These are phyloP conservation scores for Trichosporon coremiiforme DNA, from an alignment of 1,284 basidiomycete genomes.

Conservation along the genomic window DNA sequence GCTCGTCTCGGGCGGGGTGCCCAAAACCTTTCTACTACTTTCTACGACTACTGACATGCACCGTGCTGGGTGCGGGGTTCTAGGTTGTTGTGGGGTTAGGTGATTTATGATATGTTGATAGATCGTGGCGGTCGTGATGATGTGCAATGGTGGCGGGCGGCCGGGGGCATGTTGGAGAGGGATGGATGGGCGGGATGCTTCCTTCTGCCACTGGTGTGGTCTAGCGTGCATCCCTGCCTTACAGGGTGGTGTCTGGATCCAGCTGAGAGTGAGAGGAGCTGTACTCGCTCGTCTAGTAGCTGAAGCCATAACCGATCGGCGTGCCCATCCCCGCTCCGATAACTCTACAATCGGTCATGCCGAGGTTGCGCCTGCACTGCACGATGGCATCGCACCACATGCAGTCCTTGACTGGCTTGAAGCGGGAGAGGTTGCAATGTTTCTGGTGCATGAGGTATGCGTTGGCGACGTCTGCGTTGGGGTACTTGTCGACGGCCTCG, in stretches of 20 bases:
- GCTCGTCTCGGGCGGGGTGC: not conserved
- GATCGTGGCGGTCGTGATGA: too few species aligned
- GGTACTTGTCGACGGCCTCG: constrained; percentile 9
- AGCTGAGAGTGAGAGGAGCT: not conserved
- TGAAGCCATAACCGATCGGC: constrained; percentile 8
- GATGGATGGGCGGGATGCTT: too few species aligned
- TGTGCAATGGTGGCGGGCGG: too few species aligned
- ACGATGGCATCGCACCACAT: constrained; percentile 11
- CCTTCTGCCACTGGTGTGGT: too few species aligned
- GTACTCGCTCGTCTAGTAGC: not conserved
- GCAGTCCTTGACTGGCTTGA: constrained; percentile 7
- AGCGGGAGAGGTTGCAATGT: not conserved
- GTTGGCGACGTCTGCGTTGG: constrained; percentile 8
- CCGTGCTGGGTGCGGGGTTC: not conserved
- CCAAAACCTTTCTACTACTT: not conserved
- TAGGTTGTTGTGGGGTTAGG: not conserved
- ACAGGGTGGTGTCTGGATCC: not conserved
- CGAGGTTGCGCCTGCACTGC: constrained; percentile 2
- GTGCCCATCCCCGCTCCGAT: constrained; percentile 13
- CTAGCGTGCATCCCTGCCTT: not conserved
- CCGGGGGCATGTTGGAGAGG: too few species aligned
- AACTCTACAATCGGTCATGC: constrained; percentile 4
- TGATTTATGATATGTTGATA: not conserved
- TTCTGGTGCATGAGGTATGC: constrained; percentile 7
- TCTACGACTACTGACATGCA: not conserved